Evolutionary conservation across 2,329 filamentous ascomycete genomes (phyloP), one percentile per base, ranked within the genome.

Genomic region (Trichophyton verrucosum): DNA sequence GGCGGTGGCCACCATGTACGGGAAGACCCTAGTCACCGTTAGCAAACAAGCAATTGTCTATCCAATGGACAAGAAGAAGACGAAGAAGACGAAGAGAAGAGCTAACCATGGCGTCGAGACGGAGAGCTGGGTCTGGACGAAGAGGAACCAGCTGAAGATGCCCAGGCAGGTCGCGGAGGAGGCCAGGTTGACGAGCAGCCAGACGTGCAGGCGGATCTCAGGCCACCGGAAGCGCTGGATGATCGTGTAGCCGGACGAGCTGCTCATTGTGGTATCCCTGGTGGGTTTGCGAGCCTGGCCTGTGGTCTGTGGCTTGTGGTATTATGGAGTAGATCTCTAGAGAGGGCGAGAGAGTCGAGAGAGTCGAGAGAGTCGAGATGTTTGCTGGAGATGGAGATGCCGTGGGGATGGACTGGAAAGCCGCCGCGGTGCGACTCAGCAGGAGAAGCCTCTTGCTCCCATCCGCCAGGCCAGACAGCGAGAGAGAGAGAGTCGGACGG

Each of bases 151-250:
- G 17, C 81, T 79, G 67, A 82, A 84, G 49, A 86, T 78, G 6
- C 83, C 83, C 1, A 86, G 73, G 60, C 83, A 79, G 59, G 79
- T 79, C 27, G 80, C 77, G 9, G 81, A 81, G 1, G 80, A 79
- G 0, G 78, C 80, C 15, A 86, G 75, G 70, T 86, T 83, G 65
- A 85, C 75, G 66, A 86, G 80, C 59, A 82, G 80, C 83, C 83
- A 86, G 67, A 84, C 72, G 67, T 86, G 85, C 65, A 86, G 77
- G 67, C 85, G 82, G 57, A 81, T 75, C 70, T 86, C 82, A 2
- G 83, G 83, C 83, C 83, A 86, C 74, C 79, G 81, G 74, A 85
- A 86, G 20, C 75, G 73, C 20, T 24, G 30, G 6, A 61, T 59
- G n/a, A 57, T 22, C 22, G 58, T 61, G 40, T 58, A 61, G 3